Base-by-base conservation (phyloP, 345 rosid genomes). In the Carallia pectinifolia region DNA sequence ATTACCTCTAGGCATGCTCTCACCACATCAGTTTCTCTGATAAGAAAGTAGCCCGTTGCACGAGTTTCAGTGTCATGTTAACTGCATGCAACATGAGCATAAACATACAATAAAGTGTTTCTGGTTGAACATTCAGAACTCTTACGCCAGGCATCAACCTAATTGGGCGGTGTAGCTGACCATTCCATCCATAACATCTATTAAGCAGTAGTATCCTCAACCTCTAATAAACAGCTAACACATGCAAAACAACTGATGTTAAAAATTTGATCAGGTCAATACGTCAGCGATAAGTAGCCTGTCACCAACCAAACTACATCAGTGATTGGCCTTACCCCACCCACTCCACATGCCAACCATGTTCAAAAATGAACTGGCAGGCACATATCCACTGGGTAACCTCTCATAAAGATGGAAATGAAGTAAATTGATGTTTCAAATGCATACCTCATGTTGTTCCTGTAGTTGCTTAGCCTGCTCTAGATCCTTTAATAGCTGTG, bases 361-460 rank as follows among this genome's bases (percentile, higher is more conserved):
- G 62, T 53, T 64, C 18, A 69, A 31, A 47, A 66, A 48, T 61
- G 47, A 64, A 55, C 64, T 60, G 58, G 64, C 39, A 64, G 53
- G 55, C 50, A 23, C 13, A 64, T 36, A 68, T 38, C 10, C 12
- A 15, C 31, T 15, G 44, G 27, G 61, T 44, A 59, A 30, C 54
- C 60, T 64, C 52, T n/a, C 62, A 53, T 37, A 58, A 47, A 59
- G 60, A 66, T 55, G 10, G 55, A 33, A 60, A 30, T 18, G n/a
- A 27, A 67, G 29, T 56, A 67, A 58, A 55, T 29, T 17, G 60
- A 69, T 23, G 44, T 1, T 62, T 56, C 16, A 16, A 71, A 75
- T 64, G 13, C 69, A 74, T 87, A 89, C 95, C 91, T 87, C 86
- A 65, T 74, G 39, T 36, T 81, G 87, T 74, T 84, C 84, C 69